phyloP scores from a whole-genome alignment of 441 rosid species.

The Populus hybrid region DNA sequence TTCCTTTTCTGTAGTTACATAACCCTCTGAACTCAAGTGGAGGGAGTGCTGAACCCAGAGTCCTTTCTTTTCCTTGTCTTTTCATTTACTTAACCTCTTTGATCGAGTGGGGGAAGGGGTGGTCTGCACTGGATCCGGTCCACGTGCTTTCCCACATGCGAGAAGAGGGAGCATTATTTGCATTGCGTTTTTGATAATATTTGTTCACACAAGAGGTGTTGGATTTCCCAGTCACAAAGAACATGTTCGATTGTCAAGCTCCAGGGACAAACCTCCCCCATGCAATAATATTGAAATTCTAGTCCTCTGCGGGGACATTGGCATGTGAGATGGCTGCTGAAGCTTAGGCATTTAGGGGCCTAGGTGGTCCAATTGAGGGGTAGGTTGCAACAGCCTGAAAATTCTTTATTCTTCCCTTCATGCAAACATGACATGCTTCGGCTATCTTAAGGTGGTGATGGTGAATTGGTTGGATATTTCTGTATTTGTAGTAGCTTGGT shows the following conservation, averaged over 20 bases:
- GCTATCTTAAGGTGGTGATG: neutral
- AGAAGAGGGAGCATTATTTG: neutral
- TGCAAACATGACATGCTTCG: neutral
- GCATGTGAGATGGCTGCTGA: constrained; percentile 1
- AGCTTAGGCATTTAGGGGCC: constrained; percentile 1
- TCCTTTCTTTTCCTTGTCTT: neutral
- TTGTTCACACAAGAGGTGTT: neutral
- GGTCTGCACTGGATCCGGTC: neutral
- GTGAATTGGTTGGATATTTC: neutral
- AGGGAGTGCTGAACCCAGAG: neutral
- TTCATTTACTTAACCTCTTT: neutral
- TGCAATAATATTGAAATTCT: neutral
- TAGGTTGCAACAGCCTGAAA: neutral
- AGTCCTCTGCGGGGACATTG: neutral
- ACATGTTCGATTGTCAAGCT: neutral
- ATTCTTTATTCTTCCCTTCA: neutral
- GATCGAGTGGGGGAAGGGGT: neutral
- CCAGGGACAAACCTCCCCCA: neutral
- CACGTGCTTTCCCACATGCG: neutral
- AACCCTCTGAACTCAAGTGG: neutral
- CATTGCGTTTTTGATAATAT: constrained; percentile 5
- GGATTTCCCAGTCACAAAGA: neutral
- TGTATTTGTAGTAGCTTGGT: neutral
- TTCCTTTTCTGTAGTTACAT: neutral
- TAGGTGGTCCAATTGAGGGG: neutral